Percentiles rank a stretch among this genome's conserved stretches.
Evolutionary conservation across 2,329 filamentous ascomycete genomes (phyloP).

Genomic region (Lachnum nothofagi): DNA sequence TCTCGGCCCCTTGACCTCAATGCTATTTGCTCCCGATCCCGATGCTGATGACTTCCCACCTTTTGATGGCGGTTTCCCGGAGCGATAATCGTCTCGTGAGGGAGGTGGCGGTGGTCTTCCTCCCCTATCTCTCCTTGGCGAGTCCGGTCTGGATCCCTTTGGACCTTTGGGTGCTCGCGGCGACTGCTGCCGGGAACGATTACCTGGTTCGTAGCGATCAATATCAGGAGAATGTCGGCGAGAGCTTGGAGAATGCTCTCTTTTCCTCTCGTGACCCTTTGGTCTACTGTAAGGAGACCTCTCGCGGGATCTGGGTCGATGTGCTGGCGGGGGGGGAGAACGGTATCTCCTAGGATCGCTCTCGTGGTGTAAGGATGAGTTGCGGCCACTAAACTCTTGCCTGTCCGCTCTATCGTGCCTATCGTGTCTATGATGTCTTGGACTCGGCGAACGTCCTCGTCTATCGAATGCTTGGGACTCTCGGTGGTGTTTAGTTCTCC

Average conservation of each 20-base stretch:
- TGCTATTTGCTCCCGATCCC: slow-evolving; percentile 32
- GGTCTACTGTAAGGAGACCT: slow-evolving; percentile 20
- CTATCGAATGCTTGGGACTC: slow-evolving; percentile 25
- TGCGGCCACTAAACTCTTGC: slow-evolving; percentile 20
- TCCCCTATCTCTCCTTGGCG: slow-evolving; percentile 23
- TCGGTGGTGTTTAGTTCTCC: slow-evolving; percentile 24
- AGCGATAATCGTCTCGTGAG: slow-evolving; percentile 28
- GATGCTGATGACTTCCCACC: slow-evolving; percentile 14
- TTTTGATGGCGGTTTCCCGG: slow-evolving; percentile 15
- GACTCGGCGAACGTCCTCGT: slow-evolving; percentile 29
- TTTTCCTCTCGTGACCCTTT: slow-evolving; percentile 22
- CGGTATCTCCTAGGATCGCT: slow-evolving; percentile 16
- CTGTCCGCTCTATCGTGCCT: slow-evolving; percentile 11
- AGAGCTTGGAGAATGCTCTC: slow-evolving; percentile 18
- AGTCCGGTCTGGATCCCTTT: slow-evolving; percentile 21
- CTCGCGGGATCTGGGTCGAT: slow-evolving; percentile 18
- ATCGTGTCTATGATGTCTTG: slow-evolving; percentile 12
- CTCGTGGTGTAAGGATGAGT: slow-evolving; percentile 17
- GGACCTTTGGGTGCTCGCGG: slow-evolving; percentile 26
- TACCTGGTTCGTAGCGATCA: slow-evolving; percentile 28
- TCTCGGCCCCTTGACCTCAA: slow-evolving; percentile 29
- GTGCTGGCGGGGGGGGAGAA: slow-evolving; percentile 16
- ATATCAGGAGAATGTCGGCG: slow-evolving; percentile 25
- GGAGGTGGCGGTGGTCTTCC: slow-evolving; percentile 7
- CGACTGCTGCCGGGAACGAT: slow-evolving; percentile 27